phyloP scores from a whole-genome alignment of 352 stramenopile species.

The Globisporangium yorkense region DNA sequence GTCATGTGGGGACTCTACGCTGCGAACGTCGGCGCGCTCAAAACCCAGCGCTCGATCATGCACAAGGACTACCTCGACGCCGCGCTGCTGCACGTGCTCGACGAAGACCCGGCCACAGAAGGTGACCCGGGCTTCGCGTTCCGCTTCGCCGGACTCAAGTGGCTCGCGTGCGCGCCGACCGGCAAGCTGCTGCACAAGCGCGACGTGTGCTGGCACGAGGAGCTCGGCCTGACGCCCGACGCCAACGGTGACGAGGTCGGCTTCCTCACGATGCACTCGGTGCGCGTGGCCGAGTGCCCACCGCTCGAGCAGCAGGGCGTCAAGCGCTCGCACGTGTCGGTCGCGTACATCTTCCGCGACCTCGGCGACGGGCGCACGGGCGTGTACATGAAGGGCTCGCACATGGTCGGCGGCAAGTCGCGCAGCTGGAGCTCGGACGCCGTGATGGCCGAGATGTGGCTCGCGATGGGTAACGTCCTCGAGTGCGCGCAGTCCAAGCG shows the following conservation, averaged over 20 bases:
- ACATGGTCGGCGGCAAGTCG: constrained; percentile 46
- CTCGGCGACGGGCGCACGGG: constrained; percentile 39
- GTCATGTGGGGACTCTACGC: constrained; percentile 60
- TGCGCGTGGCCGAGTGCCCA: constrained; percentile 43
- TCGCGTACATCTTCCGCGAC: constrained; percentile 63
- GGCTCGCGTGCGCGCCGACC: constrained; percentile 34
- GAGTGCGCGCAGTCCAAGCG: constrained; percentile 58
- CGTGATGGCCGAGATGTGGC: constrained; percentile 55
- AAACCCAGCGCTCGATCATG: constrained; percentile 62
- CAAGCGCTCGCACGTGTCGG: constrained; percentile 38
- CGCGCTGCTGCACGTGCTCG: constrained; percentile 47
- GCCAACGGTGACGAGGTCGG: constrained; percentile 42
- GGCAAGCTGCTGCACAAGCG: constrained; percentile 60
- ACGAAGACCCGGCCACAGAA: constrained; percentile 44
- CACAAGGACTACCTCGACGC: constrained; percentile 52
- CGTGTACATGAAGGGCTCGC: constrained; percentile 61
- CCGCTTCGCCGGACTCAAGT: constrained; percentile 57
- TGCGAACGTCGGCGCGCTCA: constrained; percentile 32
- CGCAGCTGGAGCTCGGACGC: constrained; percentile 49
- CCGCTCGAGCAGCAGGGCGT: constrained; percentile 50
- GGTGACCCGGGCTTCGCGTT: constrained; percentile 47
- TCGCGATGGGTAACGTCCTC: constrained; percentile 42
- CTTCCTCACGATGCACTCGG: constrained; percentile 58
- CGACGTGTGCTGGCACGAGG: constrained; percentile 61
- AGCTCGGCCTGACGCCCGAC: constrained; percentile 47